Conservation (phyloP, 495 filamentous ascomycete species). For the Mytilinidion resinicola region DNA sequence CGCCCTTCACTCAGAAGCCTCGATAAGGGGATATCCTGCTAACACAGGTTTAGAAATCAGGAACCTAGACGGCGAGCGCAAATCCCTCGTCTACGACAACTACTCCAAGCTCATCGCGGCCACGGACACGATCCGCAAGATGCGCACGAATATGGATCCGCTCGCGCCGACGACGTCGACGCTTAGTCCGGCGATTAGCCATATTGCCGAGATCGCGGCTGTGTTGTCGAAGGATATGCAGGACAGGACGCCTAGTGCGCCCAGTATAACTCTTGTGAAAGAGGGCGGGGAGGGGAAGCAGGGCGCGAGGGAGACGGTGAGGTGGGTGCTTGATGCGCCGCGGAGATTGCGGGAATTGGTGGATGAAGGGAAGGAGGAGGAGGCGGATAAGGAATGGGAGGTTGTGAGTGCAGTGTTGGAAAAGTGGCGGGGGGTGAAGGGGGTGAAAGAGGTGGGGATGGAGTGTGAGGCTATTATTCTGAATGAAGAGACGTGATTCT, state of each 20-base stretch:
- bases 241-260: conserved; percentile 32
- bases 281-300: conserved; percentile 42
- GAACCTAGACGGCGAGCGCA: conserved; percentile 87
- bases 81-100: conserved; percentile 96
- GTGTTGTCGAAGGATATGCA: conserved; percentile 48
- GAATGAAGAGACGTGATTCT: not conserved
- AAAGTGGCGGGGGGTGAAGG: conserved; percentile 33
- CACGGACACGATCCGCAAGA: conserved; percentile 88
- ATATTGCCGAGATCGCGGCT: conserved; percentile 73
- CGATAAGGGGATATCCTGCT: not conserved
- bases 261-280: conserved; percentile 2
- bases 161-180: conserved; percentile 63
- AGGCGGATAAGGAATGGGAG: conserved; percentile 46
- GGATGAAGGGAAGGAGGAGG: conserved; percentile 55
- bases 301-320: conserved; percentile 53
- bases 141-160: conserved; percentile 72
- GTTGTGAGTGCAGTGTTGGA: conserved; percentile 30
- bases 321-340: conserved; percentile 62
- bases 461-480: conserved; percentile 21
- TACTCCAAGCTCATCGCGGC: conserved; percentile 92
- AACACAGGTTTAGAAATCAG: conserved; percentile 56
- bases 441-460: conserved; percentile 29
- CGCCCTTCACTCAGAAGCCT: too few relatives aligned
- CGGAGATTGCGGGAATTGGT: conserved; percentile 46
- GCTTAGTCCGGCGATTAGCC: conserved; percentile 67